These are phyloP conservation scores for Cladorrhinum samala DNA, from an alignment of 495 filamentous ascomycete genomes.

Conservation along the genomic window DNA sequence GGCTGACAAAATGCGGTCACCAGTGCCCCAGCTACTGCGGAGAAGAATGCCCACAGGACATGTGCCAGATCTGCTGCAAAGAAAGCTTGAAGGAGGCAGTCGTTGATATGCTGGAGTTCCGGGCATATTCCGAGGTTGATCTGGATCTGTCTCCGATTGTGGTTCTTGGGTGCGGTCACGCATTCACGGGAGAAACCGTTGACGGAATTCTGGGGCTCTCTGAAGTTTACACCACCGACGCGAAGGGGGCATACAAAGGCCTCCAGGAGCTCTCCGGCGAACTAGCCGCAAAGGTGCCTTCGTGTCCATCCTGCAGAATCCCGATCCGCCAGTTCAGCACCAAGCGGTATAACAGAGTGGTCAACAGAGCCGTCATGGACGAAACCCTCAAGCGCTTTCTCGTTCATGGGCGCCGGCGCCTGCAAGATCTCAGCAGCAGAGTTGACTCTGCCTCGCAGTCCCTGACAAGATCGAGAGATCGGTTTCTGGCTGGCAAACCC, in stretches of 20 bases:
- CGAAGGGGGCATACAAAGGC: conserved; percentile 28
- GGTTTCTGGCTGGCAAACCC: too few species aligned
- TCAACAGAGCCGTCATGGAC: conserved; percentile 29
- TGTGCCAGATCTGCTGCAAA: conserved; percentile 52
- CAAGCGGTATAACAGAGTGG: conserved; percentile 24
- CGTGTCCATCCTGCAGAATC: conserved; percentile 21
- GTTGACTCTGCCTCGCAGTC: background rate
- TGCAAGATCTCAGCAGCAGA: conserved; percentile 12
- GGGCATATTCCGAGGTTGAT: conserved; percentile 16
- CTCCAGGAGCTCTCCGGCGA: conserved; percentile 16
- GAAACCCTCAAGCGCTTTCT: conserved; percentile 28
- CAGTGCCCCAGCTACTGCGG: conserved; percentile 45
- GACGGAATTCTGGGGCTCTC: conserved; percentile 61
- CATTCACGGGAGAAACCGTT: conserved; percentile 55
- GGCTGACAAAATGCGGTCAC: conserved; percentile 56
- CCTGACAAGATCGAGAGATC: background rate
- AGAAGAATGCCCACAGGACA: conserved; percentile 53
- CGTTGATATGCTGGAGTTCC: conserved; percentile 28
- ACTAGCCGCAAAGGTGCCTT: conserved; percentile 16
- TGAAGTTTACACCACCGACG: conserved; percentile 50
- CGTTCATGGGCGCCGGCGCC: conserved; percentile 9
- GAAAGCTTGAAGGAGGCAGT: conserved; percentile 16
- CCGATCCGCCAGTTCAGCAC: conserved; percentile 25
- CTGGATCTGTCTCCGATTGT: conserved; percentile 27
- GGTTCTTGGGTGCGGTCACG: conserved; percentile 60